phyloP scores from a whole-genome alignment of 2,329 filamentous ascomycete genomes.

The Aspergillus pseudonomiae region DNA sequence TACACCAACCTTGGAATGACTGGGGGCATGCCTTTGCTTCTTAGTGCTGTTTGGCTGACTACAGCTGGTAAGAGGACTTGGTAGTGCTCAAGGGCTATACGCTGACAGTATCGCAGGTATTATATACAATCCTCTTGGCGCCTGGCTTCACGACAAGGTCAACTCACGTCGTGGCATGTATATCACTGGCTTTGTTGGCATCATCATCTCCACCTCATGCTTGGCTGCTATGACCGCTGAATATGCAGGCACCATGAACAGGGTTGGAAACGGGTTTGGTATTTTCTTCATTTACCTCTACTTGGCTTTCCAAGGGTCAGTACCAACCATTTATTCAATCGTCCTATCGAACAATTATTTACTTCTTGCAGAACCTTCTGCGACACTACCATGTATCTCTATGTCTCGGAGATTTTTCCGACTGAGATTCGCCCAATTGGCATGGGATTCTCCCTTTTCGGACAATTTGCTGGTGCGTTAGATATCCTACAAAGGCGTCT shows the following conservation, averaged over 20 bases:
- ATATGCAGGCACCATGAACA: constrained; percentile 43
- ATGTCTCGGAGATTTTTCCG: constrained; percentile 51
- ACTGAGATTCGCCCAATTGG: constrained; percentile 56
- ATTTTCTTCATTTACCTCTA: constrained; percentile 50
- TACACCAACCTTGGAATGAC: constrained; percentile 49
- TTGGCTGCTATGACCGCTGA: constrained; percentile 43
- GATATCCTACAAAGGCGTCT: not conserved
- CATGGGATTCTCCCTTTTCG: constrained; percentile 56
- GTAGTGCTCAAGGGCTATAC: not conserved
- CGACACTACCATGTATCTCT: constrained; percentile 53
- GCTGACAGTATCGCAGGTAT: constrained; percentile 38
- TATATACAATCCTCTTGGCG: constrained; percentile 40
- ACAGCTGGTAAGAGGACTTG: constrained; percentile 42
- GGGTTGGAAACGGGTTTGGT: constrained; percentile 45
- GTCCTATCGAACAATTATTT: constrained; percentile 5
- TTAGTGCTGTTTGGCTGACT: constrained; percentile 50
- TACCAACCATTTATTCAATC: not conserved
- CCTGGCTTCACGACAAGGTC: constrained; percentile 41
- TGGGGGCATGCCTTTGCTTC: constrained; percentile 47
- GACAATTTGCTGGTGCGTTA: constrained; percentile 48
- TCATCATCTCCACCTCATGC: constrained; percentile 45
- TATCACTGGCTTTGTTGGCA: constrained; percentile 46
- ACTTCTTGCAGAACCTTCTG: constrained; percentile 42
- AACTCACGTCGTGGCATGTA: constrained; percentile 47
- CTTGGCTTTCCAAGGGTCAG: constrained; percentile 53